Conservation (phyloP, 164 flowering plant species). For the Brasenia schreberi region DNA sequence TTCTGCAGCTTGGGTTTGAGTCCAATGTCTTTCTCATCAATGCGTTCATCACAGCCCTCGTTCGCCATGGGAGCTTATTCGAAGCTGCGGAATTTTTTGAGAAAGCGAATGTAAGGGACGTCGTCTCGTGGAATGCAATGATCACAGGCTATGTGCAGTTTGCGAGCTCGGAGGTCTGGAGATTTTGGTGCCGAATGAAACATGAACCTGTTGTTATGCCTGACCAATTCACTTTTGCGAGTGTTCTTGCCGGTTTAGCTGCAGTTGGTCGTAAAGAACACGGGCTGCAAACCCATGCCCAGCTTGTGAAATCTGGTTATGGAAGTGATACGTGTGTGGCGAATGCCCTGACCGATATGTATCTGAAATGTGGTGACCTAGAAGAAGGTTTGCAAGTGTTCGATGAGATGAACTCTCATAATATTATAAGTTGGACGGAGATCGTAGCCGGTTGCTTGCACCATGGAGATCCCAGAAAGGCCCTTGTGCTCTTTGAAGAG, state of each 20-base stretch:
- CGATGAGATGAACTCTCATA: conserved; percentile 34
- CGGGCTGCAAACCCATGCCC: conserved; percentile 64
- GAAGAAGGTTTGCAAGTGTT: conserved; percentile 44
- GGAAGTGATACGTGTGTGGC: conserved; percentile 58
- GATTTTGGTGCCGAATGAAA: conserved; percentile 53
- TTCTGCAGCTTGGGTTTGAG: conserved; percentile 39
- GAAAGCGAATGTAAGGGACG: conserved; percentile 26
- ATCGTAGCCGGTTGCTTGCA: conserved; percentile 60
- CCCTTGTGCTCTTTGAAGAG: conserved; percentile 29
- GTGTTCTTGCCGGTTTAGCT: conserved; percentile 48
- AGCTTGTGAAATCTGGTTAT: conserved; percentile 51
- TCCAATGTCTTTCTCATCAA: conserved; percentile 43
- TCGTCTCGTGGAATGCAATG: conserved; percentile 71
- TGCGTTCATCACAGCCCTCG: conserved; percentile 42
- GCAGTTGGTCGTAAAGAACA: conserved; percentile 22
- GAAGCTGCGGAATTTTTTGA: conserved; percentile 45
- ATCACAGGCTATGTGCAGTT: conserved; percentile 51
- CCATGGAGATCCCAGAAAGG: conserved; percentile 46
- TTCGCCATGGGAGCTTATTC: conserved; percentile 26
- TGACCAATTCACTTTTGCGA: conserved; percentile 52
- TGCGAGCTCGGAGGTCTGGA: conserved; percentile 21
- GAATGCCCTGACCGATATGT: conserved; percentile 63
- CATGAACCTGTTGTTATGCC: conserved; percentile 33
- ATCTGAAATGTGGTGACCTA: conserved; percentile 39
- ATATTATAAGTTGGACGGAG: conserved; percentile 68